phyloP scores from a whole-genome alignment of 1,139 yeast species.

The Candida labiduridarum region DNA sequence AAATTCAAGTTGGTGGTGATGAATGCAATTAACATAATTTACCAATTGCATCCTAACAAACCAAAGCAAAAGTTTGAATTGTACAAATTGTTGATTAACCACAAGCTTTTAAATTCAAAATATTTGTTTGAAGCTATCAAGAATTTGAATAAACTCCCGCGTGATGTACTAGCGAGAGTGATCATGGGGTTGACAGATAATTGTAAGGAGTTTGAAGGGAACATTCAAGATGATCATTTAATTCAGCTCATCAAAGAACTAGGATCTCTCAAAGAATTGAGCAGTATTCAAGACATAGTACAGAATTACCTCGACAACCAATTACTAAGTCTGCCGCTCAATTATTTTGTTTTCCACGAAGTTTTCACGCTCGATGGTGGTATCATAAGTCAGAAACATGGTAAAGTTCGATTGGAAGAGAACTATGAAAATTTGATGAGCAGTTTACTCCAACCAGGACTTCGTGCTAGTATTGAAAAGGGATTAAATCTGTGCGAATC shows the following conservation, averaged over 20 bases:
- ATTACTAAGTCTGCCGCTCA: constrained; percentile 24
- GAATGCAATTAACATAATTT: constrained; percentile 27
- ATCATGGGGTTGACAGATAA: constrained; percentile 11
- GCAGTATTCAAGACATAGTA: constrained; percentile 8
- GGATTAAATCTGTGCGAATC: constrained; percentile 33
- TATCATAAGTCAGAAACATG: constrained; percentile 17
- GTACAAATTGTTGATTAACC: constrained; percentile 32
- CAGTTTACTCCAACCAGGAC: constrained; percentile 40
- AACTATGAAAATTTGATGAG: constrained; percentile 43
- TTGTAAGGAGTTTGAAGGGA: constrained; percentile 11
- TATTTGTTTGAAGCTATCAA: constrained; percentile 17
- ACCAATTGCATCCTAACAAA: constrained; percentile 19
- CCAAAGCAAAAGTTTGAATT: constrained; percentile 31
- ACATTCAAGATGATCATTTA: constrained; percentile 11
- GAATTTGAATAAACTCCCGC: constrained; percentile 7
- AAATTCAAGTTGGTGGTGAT: constrained; percentile 27
- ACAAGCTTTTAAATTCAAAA: constrained; percentile 21
- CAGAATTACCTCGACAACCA: constrained; percentile 20
- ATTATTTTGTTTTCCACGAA: constrained; percentile 38
- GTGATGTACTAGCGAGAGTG: constrained; percentile 7
- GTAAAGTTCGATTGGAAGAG: constrained; percentile 31
- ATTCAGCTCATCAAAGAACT: constrained; percentile 11
- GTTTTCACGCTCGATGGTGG: constrained; percentile 43
- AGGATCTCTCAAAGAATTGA: constrained; percentile 8
- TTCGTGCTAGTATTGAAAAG: constrained; percentile 34